Evolutionary conservation across 2,329 filamentous ascomycete species (phyloP).

Genomic region (Penicillium carneum): DNA sequence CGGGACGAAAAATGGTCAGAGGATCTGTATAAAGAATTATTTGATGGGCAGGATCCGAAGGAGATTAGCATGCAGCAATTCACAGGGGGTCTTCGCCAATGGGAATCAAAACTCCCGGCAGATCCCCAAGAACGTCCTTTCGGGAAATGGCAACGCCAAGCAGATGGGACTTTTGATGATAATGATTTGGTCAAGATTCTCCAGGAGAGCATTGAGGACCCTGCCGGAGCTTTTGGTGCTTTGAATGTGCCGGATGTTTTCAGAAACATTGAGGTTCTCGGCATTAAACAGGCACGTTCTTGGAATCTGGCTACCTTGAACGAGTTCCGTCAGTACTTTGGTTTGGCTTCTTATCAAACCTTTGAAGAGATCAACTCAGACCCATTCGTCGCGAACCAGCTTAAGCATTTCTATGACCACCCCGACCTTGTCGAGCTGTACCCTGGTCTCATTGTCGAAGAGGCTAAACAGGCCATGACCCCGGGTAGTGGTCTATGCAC

Average conservation of each 20-base stretch:
- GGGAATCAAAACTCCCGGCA: conserved; percentile 51
- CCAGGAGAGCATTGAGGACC: conserved; percentile 67
- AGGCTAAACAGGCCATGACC: conserved; percentile 60
- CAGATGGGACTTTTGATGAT: conserved; percentile 63
- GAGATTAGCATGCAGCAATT: conserved; percentile 51
- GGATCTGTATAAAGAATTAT: conserved; percentile 59
- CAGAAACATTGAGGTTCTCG: conserved; percentile 67
- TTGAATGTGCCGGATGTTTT: conserved; percentile 66
- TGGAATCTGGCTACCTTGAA: conserved; percentile 70
- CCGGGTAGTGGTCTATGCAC: conserved; percentile 60
- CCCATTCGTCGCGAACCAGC: conserved; percentile 54
- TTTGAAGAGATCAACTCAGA: conserved; percentile 63
- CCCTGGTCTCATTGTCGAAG: conserved; percentile 64
- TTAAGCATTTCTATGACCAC: conserved; percentile 59
- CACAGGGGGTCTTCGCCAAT: conserved; percentile 48
- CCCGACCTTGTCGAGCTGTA: conserved; percentile 65
- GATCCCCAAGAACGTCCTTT: conserved; percentile 60
- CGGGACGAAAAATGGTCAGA: conserved; percentile 70
- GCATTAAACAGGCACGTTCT: conserved; percentile 67
- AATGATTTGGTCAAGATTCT: conserved; percentile 65
- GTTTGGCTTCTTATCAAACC: conserved; percentile 57
- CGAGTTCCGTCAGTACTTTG: conserved; percentile 61
- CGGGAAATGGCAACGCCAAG: conserved; percentile 57
- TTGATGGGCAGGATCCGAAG: conserved; percentile 50
- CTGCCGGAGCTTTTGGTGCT: conserved; percentile 66